Percentiles rank a stretch among this genome's conserved stretches.
Conservation (phyloP, 1,284 basidiomycete genomes). For the Tilletiaria anomala region DNA sequence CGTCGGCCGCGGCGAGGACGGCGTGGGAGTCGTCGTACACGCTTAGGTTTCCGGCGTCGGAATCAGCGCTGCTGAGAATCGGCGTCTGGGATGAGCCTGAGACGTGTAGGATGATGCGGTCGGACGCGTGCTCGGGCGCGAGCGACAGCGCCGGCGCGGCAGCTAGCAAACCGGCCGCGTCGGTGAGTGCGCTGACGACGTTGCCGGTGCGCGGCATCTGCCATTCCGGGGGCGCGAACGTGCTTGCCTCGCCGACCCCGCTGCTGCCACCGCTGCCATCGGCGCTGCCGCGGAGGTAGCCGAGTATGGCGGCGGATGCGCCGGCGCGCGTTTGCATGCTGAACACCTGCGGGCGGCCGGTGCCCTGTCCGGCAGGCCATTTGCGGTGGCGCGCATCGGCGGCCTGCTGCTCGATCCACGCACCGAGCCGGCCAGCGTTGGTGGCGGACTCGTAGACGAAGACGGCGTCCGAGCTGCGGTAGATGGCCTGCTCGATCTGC, state of each 20-base stretch:
- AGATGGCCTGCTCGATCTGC: slow-evolving; percentile 31
- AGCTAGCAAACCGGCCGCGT: slow-evolving; percentile 28
- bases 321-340: slow-evolving; percentile 48
- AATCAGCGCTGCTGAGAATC: no score
- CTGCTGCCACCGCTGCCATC: slow-evolving; percentile 10
- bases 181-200: slow-evolving; percentile 33
- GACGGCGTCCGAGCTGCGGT: slow-evolving; percentile 25
- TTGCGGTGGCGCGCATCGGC: slow-evolving; percentile 10
- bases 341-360: slow-evolving; percentile 25
- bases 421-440: slow-evolving; percentile 28
- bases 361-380: no score
- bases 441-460: slow-evolving; percentile 37
- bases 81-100: slow-evolving; percentile 31
- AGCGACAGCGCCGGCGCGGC: slow-evolving; percentile 34
- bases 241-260: slow-evolving; percentile 5
- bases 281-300: slow-evolving; percentile 25
- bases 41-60: slow-evolving; percentile 10
- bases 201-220: no score
- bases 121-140: slow-evolving; percentile 16
- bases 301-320: slow-evolving; percentile 42
- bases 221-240: no score
- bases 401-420: slow-evolving; percentile 27
- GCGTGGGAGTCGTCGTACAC: slow-evolving; percentile 37
- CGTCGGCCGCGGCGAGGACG: slow-evolving; percentile 22
- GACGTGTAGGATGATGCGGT: slow-evolving; percentile 34